These are phyloP conservation scores for Arctium lappa DNA, from an alignment of 129 eudicot species.

Conservation along the genomic window DNA sequence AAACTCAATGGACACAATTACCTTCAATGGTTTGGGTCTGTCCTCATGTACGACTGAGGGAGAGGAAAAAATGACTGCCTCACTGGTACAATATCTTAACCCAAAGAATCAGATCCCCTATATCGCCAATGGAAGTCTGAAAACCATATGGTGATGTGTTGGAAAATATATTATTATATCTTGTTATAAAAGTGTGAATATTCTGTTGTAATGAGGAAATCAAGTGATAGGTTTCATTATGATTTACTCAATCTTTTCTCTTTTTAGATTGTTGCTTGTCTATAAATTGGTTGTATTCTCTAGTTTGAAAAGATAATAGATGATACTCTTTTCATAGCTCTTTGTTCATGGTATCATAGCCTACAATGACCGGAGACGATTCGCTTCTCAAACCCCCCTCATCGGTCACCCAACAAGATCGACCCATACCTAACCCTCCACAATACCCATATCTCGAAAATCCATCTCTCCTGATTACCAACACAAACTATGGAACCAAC, in stretches of 20 bases:
- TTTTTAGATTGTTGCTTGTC: not conserved
- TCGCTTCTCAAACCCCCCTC: not conserved
- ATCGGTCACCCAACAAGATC: not conserved
- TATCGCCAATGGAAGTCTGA: too few relatives aligned
- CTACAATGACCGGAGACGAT: too few relatives aligned
- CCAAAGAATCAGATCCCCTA: too few relatives aligned
- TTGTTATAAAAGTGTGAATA: too few relatives aligned
- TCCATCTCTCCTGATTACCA: not conserved
- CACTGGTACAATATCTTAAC: too few relatives aligned
- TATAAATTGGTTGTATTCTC: not conserved
- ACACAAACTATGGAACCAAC: not conserved
- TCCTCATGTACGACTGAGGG: too few relatives aligned
- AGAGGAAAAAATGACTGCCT: too few relatives aligned
- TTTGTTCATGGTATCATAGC: not conserved
- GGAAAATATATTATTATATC: too few relatives aligned
- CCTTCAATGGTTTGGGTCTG: too few relatives aligned
- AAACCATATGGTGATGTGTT: too few relatives aligned
- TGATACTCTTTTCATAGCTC: not conserved
- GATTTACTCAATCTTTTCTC: not conserved
- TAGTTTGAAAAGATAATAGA: too few relatives aligned
- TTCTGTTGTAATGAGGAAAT: not conserved
- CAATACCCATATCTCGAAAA: not conserved
- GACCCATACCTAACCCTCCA: not conserved
- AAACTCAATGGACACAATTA: too few relatives aligned
- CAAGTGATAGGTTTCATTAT: not conserved